A percentile compares a stretch with the other conserved stretches of the same genome.
Conservation (phyloP, 352 stramenopile species). For the Thraustochytrium striatum region DNA sequence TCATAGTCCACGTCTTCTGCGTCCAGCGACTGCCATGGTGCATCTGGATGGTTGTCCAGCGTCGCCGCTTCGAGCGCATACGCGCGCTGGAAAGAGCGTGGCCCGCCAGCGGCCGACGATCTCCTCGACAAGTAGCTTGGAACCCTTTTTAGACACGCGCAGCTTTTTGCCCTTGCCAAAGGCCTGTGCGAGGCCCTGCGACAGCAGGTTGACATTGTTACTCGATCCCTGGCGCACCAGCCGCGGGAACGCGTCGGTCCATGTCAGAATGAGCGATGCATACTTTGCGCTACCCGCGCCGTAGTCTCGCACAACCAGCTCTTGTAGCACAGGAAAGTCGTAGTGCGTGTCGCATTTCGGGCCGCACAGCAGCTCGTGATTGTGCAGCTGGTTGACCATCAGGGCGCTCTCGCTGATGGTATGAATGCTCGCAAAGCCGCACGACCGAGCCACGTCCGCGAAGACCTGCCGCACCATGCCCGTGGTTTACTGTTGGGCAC, state of each 20-base stretch:
- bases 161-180: conserved; percentile 11
- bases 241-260: neutral
- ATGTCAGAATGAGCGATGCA: conserved; percentile 10
- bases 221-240: neutral
- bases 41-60: conserved; percentile 25
- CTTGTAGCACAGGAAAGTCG: conserved; percentile 25
- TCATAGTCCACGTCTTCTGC: conserved; percentile 40
- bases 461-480: conserved; percentile 12
- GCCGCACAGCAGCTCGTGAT: neutral
- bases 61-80: conserved; percentile 23
- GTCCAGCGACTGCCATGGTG: neutral
- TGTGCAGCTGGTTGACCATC: neutral
- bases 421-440: neutral
- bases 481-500: conserved; percentile 9
- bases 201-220: neutral
- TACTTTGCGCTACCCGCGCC: conserved; percentile 7
- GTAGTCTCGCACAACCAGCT: conserved; percentile 21
- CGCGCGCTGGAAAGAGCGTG: conserved; percentile 13
- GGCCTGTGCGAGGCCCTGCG: neutral
- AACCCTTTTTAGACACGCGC: neutral
- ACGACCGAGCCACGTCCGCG: conserved; percentile 10
- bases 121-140: conserved; percentile 17
- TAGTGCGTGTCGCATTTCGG: neutral
- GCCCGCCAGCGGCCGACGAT: conserved; percentile 30
- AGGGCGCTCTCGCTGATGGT: neutral